Percentiles rank a stretch among this genome's conserved stretches.
These are phyloP conservation scores for Solanum pinnatisectum DNA, from an alignment of 257 asterid species.

Conservation along the genomic window DNA sequence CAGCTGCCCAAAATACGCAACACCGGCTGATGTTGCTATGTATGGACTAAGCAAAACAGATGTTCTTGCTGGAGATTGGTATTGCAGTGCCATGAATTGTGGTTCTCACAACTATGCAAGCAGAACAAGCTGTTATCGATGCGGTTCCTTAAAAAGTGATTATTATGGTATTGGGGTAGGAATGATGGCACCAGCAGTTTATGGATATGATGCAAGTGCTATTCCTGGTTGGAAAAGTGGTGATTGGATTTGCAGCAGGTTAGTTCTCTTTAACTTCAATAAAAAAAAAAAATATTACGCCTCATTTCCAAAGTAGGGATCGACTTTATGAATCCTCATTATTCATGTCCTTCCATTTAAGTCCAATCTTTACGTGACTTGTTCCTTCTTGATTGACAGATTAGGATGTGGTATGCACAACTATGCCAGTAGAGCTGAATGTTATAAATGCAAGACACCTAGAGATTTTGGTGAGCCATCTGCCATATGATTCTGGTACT, in stretches of 20 bases:
- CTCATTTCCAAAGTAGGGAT: background rate
- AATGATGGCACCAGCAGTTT: conserved; percentile 14
- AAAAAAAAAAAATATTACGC: background rate
- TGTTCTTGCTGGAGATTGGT: conserved; percentile 81
- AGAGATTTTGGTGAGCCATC: conserved; percentile 44
- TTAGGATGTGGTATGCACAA: background rate
- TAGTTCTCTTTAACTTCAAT: background rate
- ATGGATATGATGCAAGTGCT: conserved; percentile 24
- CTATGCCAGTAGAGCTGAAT: conserved; percentile 69
- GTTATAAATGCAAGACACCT: conserved; percentile 56
- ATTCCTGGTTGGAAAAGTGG: conserved; percentile 90
- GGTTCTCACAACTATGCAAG: conserved; percentile 84
- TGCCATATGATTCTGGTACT: background rate
- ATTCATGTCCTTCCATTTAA: background rate
- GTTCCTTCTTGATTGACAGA: conserved; percentile 13
- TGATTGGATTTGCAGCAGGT: conserved; percentile 87
- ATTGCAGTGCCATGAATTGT: conserved; percentile 56
- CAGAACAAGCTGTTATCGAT: conserved; percentile 55
- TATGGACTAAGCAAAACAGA: conserved; percentile 34
- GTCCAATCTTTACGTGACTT: background rate
- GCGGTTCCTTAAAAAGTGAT: conserved; percentile 41
- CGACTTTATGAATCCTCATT: background rate
- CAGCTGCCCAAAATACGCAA: conserved; percentile 65
- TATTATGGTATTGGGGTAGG: conserved; percentile 29
- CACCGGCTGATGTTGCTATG: conserved; percentile 28